A percentile compares a stretch with the other conserved stretches of the same genome.
Conservation (phyloP, 305 asterid species). For the Fraxinus greggii region DNA sequence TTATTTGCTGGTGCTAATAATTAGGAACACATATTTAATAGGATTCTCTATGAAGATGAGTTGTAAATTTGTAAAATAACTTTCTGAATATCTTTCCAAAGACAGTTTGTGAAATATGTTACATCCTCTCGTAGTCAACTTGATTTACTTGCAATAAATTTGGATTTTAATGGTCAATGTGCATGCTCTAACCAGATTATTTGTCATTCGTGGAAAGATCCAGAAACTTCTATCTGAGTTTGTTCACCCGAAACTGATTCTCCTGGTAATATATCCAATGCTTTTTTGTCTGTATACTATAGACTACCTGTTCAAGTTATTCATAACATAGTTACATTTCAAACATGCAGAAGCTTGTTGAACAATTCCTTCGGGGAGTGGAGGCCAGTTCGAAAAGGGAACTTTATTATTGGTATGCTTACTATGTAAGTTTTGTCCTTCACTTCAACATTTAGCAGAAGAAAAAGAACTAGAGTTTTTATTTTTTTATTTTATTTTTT, state of each 20-base stretch:
- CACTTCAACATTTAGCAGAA: background rate
- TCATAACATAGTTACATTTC: constrained; percentile 1
- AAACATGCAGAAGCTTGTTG: constrained; percentile 65
- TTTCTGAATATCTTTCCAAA: background rate
- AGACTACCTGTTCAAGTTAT: background rate
- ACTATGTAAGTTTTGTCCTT: constrained; percentile 62
- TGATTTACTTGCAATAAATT: background rate
- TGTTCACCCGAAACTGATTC: constrained; percentile 74
- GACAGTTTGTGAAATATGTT: background rate
- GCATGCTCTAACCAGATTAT: constrained; percentile 43
- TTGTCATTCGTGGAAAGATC: constrained; percentile 56
- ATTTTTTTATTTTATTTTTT: background rate
- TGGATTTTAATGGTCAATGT: background rate
- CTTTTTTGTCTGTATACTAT: background rate
- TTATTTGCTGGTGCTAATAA: background rate
- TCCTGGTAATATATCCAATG: constrained; percentile 51
- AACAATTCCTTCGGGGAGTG: constrained; percentile 53
- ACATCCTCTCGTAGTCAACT: background rate
- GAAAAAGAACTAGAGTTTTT: background rate
- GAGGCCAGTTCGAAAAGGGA: constrained; percentile 58
- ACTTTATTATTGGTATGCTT: constrained; percentile 81
- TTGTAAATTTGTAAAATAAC: background rate
- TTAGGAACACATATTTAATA: background rate
- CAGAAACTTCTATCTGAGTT: constrained; percentile 62
- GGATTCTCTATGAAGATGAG: background rate